These are phyloP conservation scores for Raffaelea arxii DNA, from an alignment of 2,329 filamentous ascomycete species.

Conservation along the genomic window DNA sequence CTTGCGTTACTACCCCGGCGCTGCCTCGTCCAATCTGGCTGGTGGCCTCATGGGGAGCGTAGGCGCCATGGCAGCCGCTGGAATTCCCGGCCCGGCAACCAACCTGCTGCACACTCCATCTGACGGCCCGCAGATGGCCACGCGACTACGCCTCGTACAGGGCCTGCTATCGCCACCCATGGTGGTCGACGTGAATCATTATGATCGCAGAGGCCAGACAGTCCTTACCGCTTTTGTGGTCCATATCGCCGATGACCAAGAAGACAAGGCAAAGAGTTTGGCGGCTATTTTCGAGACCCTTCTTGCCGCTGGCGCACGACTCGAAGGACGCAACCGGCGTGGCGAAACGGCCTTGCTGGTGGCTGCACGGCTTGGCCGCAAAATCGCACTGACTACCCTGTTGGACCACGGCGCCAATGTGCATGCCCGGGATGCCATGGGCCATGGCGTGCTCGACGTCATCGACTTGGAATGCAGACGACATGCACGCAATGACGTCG, in stretches of 20 bases:
- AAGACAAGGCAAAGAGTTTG: slow-evolving; percentile 35
- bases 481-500: slow-evolving; percentile 15
- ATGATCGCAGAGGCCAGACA: slow-evolving; percentile 41
- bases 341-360: slow-evolving; percentile 48
- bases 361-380: slow-evolving; percentile 41
- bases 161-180: slow-evolving; percentile 25
- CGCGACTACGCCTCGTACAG: slow-evolving; percentile 18
- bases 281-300: slow-evolving; percentile 34
- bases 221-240: slow-evolving; percentile 46
- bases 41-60: slow-evolving; percentile 5
- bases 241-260: slow-evolving; percentile 39
- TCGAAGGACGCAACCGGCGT: slow-evolving; percentile 40
- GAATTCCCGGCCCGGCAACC: neutral
- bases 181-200: slow-evolving; percentile 39
- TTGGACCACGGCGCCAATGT: slow-evolving; percentile 26
- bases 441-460: slow-evolving; percentile 22
- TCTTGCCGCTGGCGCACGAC: slow-evolving; percentile 29
- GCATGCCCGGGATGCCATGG: slow-evolving; percentile 20
- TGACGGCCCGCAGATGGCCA: slow-evolving; percentile 14
- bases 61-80: neutral
- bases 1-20: too few species aligned
- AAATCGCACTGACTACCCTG: slow-evolving; percentile 37
- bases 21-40: too few species aligned
- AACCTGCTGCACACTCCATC: slow-evolving; percentile 9
- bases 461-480: slow-evolving; percentile 15